These are phyloP conservation scores for Fusarium albosuccineum DNA, from an alignment of 2,329 filamentous ascomycete species.

Conservation along the genomic window DNA sequence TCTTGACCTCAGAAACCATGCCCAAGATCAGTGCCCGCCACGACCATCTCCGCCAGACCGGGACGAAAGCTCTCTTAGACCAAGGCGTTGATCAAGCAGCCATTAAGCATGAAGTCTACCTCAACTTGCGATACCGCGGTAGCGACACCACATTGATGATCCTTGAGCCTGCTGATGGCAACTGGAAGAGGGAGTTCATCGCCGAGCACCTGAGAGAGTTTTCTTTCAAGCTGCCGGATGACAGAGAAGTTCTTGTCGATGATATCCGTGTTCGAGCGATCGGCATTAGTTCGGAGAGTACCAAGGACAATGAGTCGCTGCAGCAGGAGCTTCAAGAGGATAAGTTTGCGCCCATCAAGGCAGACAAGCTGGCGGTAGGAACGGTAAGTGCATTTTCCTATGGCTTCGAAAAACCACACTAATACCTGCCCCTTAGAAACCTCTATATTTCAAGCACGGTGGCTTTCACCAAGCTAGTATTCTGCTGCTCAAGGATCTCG, in stretches of 20 bases:
- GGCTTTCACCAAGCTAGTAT: slow-evolving; percentile 44
- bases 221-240: slow-evolving; percentile 49
- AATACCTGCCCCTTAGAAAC: background rate
- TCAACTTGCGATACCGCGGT: slow-evolving; percentile 59
- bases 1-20: slow-evolving; percentile 34
- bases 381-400: background rate
- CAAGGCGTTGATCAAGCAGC: slow-evolving; percentile 55
- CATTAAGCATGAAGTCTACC: slow-evolving; percentile 58
- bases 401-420: background rate
- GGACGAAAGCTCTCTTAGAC: background rate
- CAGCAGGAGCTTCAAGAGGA: slow-evolving; percentile 19
- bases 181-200: slow-evolving; percentile 46
- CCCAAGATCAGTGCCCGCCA: slow-evolving; percentile 36
- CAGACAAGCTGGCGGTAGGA: slow-evolving; percentile 1
- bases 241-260: slow-evolving; percentile 55
- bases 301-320: slow-evolving; percentile 21
- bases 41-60: slow-evolving; percentile 51
- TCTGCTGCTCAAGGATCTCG: slow-evolving; percentile 34
- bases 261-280: slow-evolving; percentile 57
- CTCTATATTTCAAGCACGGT: slow-evolving; percentile 34
- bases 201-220: slow-evolving; percentile 33
- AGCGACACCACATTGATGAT: slow-evolving; percentile 59
- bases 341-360: slow-evolving; percentile 22
- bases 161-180: slow-evolving; percentile 19
- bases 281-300: slow-evolving; percentile 32